phyloP scores from a whole-genome alignment of 2,329 filamentous ascomycete species.

The Parascedosporium putredinis region DNA sequence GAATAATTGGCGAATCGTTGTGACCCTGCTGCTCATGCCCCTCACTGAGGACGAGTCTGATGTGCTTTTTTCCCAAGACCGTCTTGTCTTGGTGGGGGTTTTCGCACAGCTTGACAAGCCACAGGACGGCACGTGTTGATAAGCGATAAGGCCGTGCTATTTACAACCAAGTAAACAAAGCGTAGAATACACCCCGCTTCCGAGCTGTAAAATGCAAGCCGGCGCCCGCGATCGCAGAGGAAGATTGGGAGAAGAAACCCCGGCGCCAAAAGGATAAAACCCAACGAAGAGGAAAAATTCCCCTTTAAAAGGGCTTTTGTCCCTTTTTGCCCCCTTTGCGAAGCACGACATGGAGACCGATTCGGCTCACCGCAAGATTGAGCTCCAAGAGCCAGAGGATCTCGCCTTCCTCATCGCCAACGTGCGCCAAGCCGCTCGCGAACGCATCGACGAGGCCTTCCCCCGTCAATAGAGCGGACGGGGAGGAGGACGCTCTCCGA shows the following conservation, averaged over 20 bases:
- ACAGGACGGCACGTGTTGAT: slow-evolving; percentile 2
- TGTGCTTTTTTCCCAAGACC: too few species aligned
- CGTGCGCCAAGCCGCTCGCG: slow-evolving; percentile 55
- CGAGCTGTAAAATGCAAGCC: neutral
- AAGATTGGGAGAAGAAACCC: too few species aligned
- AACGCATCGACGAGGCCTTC: slow-evolving; percentile 57
- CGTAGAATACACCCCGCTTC: neutral
- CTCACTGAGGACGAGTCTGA: too few species aligned
- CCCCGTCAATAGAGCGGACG: slow-evolving; percentile 43
- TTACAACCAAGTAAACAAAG: neutral
- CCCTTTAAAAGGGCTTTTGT: too few species aligned
- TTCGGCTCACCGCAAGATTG: slow-evolving; percentile 59
- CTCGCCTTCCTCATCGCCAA: slow-evolving; percentile 60
- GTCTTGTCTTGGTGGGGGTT: too few species aligned
- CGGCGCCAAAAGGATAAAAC: slow-evolving; percentile 1
- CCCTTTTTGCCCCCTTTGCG: neutral
- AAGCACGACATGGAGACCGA: slow-evolving; percentile 22
- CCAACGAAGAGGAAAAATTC: neutral
- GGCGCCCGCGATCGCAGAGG: too few species aligned
- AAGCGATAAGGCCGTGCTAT: neutral
- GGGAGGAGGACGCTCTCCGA: slow-evolving; percentile 41
- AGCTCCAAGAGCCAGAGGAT: slow-evolving; percentile 68
- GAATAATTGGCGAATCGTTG: too few species aligned
- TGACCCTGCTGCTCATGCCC: too few species aligned
- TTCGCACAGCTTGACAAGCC: too few species aligned